These are phyloP conservation scores for Colletotrichum noveboracense DNA, from an alignment of 2,329 filamentous ascomycete genomes.

Conservation along the genomic window DNA sequence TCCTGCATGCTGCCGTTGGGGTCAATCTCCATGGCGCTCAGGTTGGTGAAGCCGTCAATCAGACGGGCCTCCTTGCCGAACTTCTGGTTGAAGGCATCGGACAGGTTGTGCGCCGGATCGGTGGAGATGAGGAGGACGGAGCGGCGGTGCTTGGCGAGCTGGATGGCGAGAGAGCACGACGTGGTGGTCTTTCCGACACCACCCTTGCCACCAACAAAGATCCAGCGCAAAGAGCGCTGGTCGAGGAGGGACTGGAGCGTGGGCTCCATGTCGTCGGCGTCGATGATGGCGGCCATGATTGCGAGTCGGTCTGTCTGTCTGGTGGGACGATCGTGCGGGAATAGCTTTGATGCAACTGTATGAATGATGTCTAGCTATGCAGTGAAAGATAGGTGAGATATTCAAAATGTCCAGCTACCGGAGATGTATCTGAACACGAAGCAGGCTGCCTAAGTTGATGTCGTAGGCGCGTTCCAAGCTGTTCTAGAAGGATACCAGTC, in stretches of 20 bases:
- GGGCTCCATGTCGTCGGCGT: constrained; percentile 79
- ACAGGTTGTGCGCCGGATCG: constrained; percentile 97
- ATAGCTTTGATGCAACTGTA: background rate
- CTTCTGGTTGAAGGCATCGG: constrained; percentile 97
- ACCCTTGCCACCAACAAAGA: constrained; percentile 98
- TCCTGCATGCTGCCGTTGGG: constrained; percentile 98
- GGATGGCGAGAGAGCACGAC: constrained; percentile 96
- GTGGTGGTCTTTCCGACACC: constrained; percentile 99
- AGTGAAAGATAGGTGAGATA: background rate
- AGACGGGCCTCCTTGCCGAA: constrained; percentile 98
- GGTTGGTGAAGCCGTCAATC: constrained; percentile 88
- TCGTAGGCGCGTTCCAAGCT: constrained; percentile 14
- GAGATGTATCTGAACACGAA: background rate
- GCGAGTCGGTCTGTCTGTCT: constrained; percentile 29
- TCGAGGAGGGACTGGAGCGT: constrained; percentile 93
- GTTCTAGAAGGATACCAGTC: constrained; percentile 17
- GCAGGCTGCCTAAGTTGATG: background rate
- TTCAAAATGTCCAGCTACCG: background rate
- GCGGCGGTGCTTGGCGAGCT: constrained; percentile 92
- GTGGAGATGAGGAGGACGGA: constrained; percentile 98
- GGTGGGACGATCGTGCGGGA: background rate
- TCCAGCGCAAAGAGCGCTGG: constrained; percentile 95
- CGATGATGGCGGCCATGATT: constrained; percentile 51
- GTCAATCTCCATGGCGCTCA: constrained; percentile 99
- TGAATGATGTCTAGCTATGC: background rate